Conservation (phyloP, 2,329 filamentous ascomycete species). For the Coniochaeta ligniaria region DNA sequence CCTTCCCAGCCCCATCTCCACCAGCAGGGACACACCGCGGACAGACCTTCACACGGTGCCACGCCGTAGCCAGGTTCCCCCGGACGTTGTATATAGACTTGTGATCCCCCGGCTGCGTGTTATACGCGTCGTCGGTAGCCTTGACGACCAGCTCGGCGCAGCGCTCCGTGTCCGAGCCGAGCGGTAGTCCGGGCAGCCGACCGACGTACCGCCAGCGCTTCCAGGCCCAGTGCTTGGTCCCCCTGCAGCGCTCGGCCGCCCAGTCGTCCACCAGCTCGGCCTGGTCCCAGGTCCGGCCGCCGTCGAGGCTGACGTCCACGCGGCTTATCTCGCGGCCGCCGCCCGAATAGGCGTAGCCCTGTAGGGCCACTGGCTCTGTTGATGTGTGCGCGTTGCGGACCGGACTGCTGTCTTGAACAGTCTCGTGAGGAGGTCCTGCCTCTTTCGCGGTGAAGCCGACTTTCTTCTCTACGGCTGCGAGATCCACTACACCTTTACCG, state of each 20-base stretch:
- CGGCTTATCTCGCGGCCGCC: slow-evolving; percentile 58
- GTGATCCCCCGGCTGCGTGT: slow-evolving; percentile 57
- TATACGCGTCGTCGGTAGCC: slow-evolving; percentile 59
- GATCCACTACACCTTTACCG: slow-evolving; percentile 9
- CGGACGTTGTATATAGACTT: slow-evolving; percentile 55
- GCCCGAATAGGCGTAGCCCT: slow-evolving; percentile 62
- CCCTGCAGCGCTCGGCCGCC: slow-evolving; percentile 16
- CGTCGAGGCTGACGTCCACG: slow-evolving; percentile 61
- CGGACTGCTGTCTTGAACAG: too few relatives aligned
- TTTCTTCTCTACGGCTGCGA: slow-evolving; percentile 11
- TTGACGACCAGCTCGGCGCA: slow-evolving; percentile 55
- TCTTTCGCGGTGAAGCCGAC: slow-evolving; percentile 5
- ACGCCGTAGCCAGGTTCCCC: slow-evolving; percentile 60
- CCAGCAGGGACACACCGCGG: slow-evolving; percentile 16
- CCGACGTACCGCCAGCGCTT: slow-evolving; percentile 53
- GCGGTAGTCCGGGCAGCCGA: slow-evolving; percentile 22
- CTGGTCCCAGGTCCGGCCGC: slow-evolving; percentile 57
- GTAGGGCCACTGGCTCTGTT: slow-evolving; percentile 30
- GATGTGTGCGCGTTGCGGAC: not conserved
- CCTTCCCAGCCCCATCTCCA: slow-evolving; percentile 2
- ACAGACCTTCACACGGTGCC: slow-evolving; percentile 48
- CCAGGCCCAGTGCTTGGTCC: slow-evolving; percentile 54
- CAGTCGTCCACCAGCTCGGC: slow-evolving; percentile 50
- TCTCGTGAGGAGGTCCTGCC: too few relatives aligned
- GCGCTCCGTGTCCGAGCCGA: slow-evolving; percentile 11